Evolutionary conservation across 1,284 basidiomycete genomes (phyloP).

Genomic region (Paramarasmius palmivorus): DNA sequence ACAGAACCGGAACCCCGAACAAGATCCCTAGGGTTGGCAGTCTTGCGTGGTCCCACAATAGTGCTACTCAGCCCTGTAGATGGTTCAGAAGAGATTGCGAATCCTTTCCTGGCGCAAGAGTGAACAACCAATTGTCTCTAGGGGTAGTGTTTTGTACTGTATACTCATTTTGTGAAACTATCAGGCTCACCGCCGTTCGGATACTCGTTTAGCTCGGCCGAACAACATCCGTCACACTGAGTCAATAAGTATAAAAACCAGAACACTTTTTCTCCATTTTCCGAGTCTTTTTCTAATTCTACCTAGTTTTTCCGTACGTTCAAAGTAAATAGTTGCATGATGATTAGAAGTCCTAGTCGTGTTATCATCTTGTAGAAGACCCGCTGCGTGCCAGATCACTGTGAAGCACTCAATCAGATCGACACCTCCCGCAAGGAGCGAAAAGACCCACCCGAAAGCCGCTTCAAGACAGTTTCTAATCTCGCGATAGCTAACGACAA

Average conservation of each 20-base stretch:
- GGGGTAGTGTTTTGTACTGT: no score
- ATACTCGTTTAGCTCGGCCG: no score
- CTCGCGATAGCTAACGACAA: conserved; percentile 95
- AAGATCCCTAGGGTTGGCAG: conserved; percentile 80
- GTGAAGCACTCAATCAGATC: not conserved
- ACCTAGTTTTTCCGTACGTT: conserved; percentile 44
- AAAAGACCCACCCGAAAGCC: conserved; percentile 60
- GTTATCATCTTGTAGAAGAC: conserved; percentile 12
- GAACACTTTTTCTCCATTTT: conserved; percentile 49
- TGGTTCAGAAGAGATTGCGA: conserved; percentile 87
- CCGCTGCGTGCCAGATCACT: conserved; percentile 11
- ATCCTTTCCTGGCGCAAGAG: conserved; percentile 67
- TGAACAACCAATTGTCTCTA: no score
- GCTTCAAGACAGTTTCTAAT: conserved; percentile 84
- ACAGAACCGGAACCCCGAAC: conserved; percentile 65
- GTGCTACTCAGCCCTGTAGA: conserved; percentile 92
- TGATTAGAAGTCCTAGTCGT: not conserved
- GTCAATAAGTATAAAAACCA: no score
- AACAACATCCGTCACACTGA: no score
- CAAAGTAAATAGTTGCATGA: not conserved
- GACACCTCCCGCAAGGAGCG: not conserved
- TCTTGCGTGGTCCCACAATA: conserved; percentile 90
- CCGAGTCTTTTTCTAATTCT: conserved; percentile 61
- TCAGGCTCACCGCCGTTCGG: no score
- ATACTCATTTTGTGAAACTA: no score